Percentiles rank a stretch among this genome's conserved stretches.
Conservation (phyloP, 2,329 filamentous ascomycete genomes). For the Verticillium alfalfae region DNA sequence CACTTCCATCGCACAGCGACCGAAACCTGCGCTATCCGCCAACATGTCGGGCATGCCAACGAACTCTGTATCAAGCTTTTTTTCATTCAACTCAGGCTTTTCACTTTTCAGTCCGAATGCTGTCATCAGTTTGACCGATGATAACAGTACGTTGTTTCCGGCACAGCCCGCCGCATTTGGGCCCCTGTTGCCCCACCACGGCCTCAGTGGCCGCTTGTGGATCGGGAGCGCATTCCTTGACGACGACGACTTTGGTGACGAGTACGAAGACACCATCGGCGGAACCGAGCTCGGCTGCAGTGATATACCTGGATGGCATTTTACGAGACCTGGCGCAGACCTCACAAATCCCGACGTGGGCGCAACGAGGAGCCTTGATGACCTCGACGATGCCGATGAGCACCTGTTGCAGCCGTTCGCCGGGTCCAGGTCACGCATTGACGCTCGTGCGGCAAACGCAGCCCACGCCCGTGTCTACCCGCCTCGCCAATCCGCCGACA, state of each 20-base stretch:
- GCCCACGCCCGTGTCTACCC: constrained; percentile 76
- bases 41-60: background rate
- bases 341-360: background rate
- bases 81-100: constrained; percentile 62
- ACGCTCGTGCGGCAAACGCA: constrained; percentile 25
- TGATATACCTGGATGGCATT: constrained; percentile 85
- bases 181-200: constrained; percentile 66
- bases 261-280: constrained; percentile 53
- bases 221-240: constrained; percentile 89
- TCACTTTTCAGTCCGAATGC: constrained; percentile 93
- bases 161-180: constrained; percentile 92
- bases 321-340: constrained; percentile 18
- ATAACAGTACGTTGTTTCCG: constrained; percentile 96
- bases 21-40: constrained; percentile 5
- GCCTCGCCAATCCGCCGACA: constrained; percentile 56
- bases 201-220: constrained; percentile 87
- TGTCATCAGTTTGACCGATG: constrained; percentile 91
- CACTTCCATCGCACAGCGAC: constrained; percentile 26
- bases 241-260: constrained; percentile 59
- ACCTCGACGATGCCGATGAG: constrained; percentile 78
- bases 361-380: constrained; percentile 6
- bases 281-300: constrained; percentile 77
- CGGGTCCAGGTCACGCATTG: constrained; percentile 23
- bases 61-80: background rate
- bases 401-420: constrained; percentile 59